Evolutionary conservation across 768 basidiomycete species (phyloP).

Genomic region (Leccinum rimulosum): DNA sequence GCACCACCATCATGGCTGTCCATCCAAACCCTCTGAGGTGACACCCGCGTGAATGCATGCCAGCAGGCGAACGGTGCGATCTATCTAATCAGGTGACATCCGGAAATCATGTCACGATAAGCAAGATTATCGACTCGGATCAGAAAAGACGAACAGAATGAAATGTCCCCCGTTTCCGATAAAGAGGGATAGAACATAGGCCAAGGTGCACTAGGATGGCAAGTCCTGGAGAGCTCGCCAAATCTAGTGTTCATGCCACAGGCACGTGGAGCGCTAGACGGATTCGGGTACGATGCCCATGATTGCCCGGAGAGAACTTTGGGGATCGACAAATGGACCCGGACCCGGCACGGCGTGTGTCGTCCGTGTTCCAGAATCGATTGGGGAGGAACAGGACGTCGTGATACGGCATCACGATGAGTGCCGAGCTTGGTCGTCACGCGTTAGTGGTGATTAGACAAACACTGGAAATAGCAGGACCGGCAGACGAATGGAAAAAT

Average conservation of each 20-base stretch:
- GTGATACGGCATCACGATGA: not conserved
- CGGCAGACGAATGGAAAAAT: not conserved
- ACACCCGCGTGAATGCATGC: not conserved
- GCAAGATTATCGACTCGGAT: constrained; percentile 1
- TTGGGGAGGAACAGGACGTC: not conserved
- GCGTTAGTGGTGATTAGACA: not conserved
- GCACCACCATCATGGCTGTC: not conserved
- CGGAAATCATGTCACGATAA: not conserved
- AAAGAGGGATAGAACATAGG: not conserved
- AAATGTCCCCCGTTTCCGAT: not conserved
- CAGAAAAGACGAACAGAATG: not conserved
- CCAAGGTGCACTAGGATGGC: constrained; percentile 5
- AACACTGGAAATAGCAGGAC: not conserved
- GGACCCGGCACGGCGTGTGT: not conserved
- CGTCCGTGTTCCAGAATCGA: not conserved
- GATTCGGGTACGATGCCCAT: not conserved
- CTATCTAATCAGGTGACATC: constrained; percentile 6
- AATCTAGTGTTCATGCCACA: not conserved
- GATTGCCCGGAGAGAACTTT: not conserved
- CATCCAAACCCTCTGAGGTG: not conserved
- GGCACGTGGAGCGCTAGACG: not conserved
- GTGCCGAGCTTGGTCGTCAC: not conserved
- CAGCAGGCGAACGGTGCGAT: constrained; percentile 4
- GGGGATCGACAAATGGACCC: not conserved
- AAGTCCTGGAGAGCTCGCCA: not conserved